Percentiles rank a stretch among this genome's conserved stretches.
phyloP scores from a whole-genome alignment of 2,329 filamentous ascomycete genomes.

The Lasiodiplodia citricola region DNA sequence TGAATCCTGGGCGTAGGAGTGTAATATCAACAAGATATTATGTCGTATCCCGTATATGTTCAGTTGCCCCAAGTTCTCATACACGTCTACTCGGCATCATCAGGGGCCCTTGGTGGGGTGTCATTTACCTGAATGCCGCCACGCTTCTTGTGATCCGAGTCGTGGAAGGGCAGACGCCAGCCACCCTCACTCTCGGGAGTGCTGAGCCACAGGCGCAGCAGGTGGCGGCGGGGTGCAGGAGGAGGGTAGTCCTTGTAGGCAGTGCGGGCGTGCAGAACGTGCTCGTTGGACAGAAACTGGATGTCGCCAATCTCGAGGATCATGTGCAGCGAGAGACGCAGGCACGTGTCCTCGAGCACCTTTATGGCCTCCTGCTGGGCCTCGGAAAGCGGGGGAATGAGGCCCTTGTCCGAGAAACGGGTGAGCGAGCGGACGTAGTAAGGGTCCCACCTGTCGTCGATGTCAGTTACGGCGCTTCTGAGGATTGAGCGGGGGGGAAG shows the following conservation, averaged over 20 bases:
- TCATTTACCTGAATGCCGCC: slow-evolving; percentile 89
- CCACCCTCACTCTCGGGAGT: slow-evolving; percentile 83
- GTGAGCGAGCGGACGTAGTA: slow-evolving; percentile 81
- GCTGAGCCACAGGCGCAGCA: slow-evolving; percentile 84
- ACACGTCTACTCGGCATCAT: slow-evolving; percentile 74
- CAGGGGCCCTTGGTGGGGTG: slow-evolving; percentile 72
- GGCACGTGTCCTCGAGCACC: slow-evolving; percentile 77
- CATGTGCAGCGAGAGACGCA: slow-evolving; percentile 79
- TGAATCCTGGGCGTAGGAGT: neutral
- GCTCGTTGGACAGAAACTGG: slow-evolving; percentile 81
- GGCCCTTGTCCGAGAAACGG: slow-evolving; percentile 73
- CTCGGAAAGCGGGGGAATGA: slow-evolving; percentile 73
- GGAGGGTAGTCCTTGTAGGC: slow-evolving; percentile 76
- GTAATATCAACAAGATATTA: neutral
- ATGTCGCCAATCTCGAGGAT: slow-evolving; percentile 85
- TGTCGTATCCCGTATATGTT: neutral
- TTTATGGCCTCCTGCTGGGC: slow-evolving; percentile 71
- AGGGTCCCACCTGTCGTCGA: slow-evolving; percentile 69
- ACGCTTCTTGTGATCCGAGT: slow-evolving; percentile 82
- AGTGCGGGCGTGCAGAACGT: slow-evolving; percentile 81
- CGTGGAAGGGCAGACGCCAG: slow-evolving; percentile 82
- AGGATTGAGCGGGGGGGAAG: neutral
- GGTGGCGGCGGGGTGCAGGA: slow-evolving; percentile 72
- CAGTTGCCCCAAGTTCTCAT: neutral
- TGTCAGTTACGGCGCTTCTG: slow-evolving; percentile 26